phyloP scores from a whole-genome alignment of 768 basidiomycete genomes.

The Amanita thiersii region DNA sequence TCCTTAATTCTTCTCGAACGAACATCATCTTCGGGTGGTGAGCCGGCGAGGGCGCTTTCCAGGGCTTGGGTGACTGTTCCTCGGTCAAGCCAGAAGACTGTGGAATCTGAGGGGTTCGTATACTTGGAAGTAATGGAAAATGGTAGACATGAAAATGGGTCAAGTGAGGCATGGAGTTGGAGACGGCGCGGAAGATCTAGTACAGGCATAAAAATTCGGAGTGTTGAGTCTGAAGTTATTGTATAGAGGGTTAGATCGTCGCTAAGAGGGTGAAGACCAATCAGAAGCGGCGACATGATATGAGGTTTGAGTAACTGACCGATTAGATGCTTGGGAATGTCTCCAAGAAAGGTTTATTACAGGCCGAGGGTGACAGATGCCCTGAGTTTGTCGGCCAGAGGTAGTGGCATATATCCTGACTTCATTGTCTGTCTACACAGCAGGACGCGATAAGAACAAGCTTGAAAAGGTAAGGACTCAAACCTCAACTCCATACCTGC shows the following conservation, averaged over 20 bases:
- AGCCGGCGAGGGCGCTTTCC: slow-evolving; percentile 27
- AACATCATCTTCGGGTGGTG: slow-evolving; percentile 33
- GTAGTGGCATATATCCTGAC: slow-evolving; percentile 69
- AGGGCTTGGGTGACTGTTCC: slow-evolving; percentile 46
- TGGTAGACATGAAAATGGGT: slow-evolving; percentile 55
- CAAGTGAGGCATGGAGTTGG: slow-evolving; percentile 77
- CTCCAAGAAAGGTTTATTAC: slow-evolving; percentile 69
- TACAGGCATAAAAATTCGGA: slow-evolving; percentile 84
- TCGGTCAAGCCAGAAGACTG: slow-evolving; percentile 65
- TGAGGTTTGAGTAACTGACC: slow-evolving; percentile 20
- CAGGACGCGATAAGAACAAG: slow-evolving; percentile 7
- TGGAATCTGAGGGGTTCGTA: slow-evolving; percentile 29
- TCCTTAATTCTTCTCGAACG: slow-evolving; percentile 44
- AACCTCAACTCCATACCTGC: slow-evolving; percentile 30
- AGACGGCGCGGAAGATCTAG: slow-evolving; percentile 78
- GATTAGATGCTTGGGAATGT: slow-evolving; percentile 56
- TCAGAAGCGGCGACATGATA: background rate
- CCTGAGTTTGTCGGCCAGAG: slow-evolving; percentile 59
- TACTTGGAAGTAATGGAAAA: slow-evolving; percentile 26
- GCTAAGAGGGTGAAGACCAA: slow-evolving; percentile 24
- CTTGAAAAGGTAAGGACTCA: background rate
- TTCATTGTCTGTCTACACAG: slow-evolving; percentile 43
- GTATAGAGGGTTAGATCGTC: slow-evolving; percentile 79
- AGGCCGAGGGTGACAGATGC: slow-evolving; percentile 66
- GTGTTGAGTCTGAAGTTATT: slow-evolving; percentile 70